These are phyloP conservation scores for Pichia sp. DNA, from an alignment of 1,139 yeast species.

Conservation along the genomic window DNA sequence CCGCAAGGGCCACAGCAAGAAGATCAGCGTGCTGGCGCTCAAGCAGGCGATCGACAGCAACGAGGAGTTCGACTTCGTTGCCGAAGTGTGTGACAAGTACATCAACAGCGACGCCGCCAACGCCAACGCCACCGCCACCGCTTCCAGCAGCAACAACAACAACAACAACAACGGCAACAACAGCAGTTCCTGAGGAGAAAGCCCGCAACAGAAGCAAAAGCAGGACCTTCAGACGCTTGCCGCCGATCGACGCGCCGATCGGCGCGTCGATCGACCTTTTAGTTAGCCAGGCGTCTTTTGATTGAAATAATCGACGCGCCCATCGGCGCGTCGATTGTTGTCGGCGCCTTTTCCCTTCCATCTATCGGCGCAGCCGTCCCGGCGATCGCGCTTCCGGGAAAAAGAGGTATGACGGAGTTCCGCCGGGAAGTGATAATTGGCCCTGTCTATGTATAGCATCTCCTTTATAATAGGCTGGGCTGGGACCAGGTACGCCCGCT, in stretches of 20 bases:
- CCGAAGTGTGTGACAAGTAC: conserved; percentile 31
- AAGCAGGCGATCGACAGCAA: conserved; percentile 79
- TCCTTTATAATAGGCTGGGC: too few relatives aligned
- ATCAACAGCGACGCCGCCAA: neutral
- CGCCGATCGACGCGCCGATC: neutral
- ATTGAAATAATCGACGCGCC: too few relatives aligned
- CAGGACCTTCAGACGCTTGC: too few relatives aligned
- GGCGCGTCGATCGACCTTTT: neutral
- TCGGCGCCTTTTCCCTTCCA: too few relatives aligned
- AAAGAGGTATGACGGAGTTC: neutral
- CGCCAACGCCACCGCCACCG: neutral
- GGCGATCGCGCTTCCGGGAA: too few relatives aligned
- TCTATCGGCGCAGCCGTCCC: too few relatives aligned
- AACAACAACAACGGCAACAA: neutral
- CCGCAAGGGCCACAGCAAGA: conserved; percentile 65
- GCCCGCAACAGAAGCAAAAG: too few relatives aligned
- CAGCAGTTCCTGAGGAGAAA: neutral
- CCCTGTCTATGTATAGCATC: too few relatives aligned
- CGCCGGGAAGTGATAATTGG: neutral
- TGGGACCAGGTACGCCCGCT: too few relatives aligned
- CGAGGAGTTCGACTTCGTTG: conserved; percentile 81
- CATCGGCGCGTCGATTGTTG: too few relatives aligned
- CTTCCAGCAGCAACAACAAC: neutral
- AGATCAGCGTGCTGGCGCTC: conserved; percentile 80
- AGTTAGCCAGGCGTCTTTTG: too few relatives aligned